Evolutionary conservation across 257 asterid species (phyloP).

Genomic region (Solanum paucissectum): DNA sequence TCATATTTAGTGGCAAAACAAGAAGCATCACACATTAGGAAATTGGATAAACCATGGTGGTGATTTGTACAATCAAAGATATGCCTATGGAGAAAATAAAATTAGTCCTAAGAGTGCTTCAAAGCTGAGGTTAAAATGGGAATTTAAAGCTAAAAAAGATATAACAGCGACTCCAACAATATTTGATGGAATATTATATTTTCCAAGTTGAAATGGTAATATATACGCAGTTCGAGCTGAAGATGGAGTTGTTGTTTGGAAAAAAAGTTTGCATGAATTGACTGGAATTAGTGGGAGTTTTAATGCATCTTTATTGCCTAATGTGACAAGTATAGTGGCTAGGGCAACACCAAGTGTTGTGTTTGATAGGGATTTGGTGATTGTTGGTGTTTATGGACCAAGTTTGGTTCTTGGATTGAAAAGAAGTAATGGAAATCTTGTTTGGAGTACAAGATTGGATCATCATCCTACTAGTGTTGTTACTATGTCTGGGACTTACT

Average conservation of each 20-base stretch:
- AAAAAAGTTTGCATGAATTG: conserved; percentile 12
- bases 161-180: conserved; percentile 33
- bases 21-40: not conserved
- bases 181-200: conserved; percentile 19
- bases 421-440: conserved; percentile 28
- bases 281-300: conserved; percentile 21
- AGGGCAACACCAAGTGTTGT: conserved; percentile 38
- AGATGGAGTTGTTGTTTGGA: conserved; percentile 39
- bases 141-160: conserved; percentile 29
- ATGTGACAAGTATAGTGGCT: conserved; percentile 11
- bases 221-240: conserved; percentile 30
- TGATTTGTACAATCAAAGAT: conserved; percentile 33
- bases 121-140: conserved; percentile 31
- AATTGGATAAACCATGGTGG: conserved; percentile 52
- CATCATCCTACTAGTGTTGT: conserved; percentile 26
- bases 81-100: conserved; percentile 18
- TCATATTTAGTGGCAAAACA: not conserved
- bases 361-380: conserved; percentile 20
- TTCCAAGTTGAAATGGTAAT: conserved; percentile 45
- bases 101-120: conserved; percentile 31
- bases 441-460: conserved; percentile 42
- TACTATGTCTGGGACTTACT: conserved; percentile 58
- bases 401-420: conserved; percentile 32
- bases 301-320: not conserved
- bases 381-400: conserved; percentile 32